Evolutionary conservation across 2,329 filamentous ascomycete species (phyloP).

Genomic region (Fusarium humuli): DNA sequence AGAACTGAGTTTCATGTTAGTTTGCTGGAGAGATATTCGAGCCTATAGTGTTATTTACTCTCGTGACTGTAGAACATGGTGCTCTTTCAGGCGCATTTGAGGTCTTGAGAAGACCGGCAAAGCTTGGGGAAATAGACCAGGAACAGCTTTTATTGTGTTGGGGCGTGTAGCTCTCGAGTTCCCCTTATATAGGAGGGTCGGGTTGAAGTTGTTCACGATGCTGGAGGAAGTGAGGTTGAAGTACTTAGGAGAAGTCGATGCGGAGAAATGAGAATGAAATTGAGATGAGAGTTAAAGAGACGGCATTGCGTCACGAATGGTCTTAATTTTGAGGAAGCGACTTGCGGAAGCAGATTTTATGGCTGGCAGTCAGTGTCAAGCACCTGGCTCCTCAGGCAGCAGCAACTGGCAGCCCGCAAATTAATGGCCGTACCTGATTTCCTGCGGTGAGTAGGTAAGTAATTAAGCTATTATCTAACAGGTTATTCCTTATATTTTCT

Average conservation of each 20-base stretch:
- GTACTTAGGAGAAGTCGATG: slow-evolving; percentile 12
- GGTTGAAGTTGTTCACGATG: slow-evolving; percentile 11
- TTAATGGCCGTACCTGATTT: neutral
- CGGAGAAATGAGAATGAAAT: slow-evolving; percentile 3
- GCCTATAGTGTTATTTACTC: slow-evolving; percentile 65
- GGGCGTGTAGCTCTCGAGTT: neutral
- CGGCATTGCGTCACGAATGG: slow-evolving; percentile 13
- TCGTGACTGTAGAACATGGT: slow-evolving; percentile 96
- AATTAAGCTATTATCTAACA: neutral
- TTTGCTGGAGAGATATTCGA: neutral
- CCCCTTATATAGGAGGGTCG: neutral
- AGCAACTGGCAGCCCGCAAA: slow-evolving; percentile 6
- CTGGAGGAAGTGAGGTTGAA: slow-evolving; percentile 18
- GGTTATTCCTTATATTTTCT: neutral
- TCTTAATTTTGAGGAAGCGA: neutral
- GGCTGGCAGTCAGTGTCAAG: slow-evolving; percentile 33
- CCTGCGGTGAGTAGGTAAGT: neutral
- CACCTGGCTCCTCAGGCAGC: slow-evolving; percentile 33
- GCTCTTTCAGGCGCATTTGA: neutral
- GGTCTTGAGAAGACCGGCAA: neutral
- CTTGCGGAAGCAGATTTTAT: slow-evolving; percentile 1
- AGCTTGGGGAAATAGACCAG: neutral
- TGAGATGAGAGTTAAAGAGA: slow-evolving; percentile 14
- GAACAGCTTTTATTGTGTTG: neutral
- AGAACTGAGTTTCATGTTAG: slow-evolving; percentile 69